phyloP scores from a whole-genome alignment of 2,329 filamentous ascomycete genomes.

The Colletotrichum sp. region DNA sequence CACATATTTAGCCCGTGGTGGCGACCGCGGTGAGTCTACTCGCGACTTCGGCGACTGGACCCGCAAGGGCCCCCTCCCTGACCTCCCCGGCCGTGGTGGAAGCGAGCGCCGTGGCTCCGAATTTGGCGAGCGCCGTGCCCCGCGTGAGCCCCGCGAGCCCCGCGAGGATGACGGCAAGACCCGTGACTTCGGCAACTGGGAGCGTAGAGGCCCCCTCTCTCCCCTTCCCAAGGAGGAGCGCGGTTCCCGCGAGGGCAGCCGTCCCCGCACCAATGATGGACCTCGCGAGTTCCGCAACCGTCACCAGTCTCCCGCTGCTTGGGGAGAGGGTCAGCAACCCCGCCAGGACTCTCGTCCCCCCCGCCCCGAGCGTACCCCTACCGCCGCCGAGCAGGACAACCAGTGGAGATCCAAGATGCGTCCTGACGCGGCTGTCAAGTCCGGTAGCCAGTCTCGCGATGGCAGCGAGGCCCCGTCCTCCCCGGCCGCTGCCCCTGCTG shows the following conservation, averaged over 20 bases:
- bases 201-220: conserved; percentile 89
- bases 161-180: conserved; percentile 71
- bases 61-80: conserved; percentile 86
- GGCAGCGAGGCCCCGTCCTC: conserved; percentile 79
- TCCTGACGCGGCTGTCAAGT: conserved; percentile 70
- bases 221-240: conserved; percentile 63
- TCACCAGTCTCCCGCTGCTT: conserved; percentile 72
- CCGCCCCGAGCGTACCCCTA: conserved; percentile 71
- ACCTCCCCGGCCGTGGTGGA: conserved; percentile 64
- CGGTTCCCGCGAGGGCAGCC: conserved; percentile 60
- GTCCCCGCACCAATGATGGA: conserved; percentile 60
- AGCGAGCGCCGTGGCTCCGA: conserved; percentile 49
- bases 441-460: conserved; percentile 72
- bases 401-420: conserved; percentile 93
- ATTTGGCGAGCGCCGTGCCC: conserved; percentile 45
- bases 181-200: conserved; percentile 89
- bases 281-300: conserved; percentile 66
- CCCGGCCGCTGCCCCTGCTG: conserved; percentile 59
- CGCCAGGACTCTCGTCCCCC: conserved; percentile 75
- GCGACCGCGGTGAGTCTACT: conserved; percentile 67
- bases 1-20: conserved; percentile 75
- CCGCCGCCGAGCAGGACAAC: conserved; percentile 89
- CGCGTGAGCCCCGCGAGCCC: conserved; percentile 68
- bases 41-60: conserved; percentile 91
- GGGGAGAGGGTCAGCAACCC: conserved; percentile 68